Evolutionary conservation across 2,329 filamentous ascomycete genomes (phyloP).

Genomic region (Neopestalotiopsis sp.): DNA sequence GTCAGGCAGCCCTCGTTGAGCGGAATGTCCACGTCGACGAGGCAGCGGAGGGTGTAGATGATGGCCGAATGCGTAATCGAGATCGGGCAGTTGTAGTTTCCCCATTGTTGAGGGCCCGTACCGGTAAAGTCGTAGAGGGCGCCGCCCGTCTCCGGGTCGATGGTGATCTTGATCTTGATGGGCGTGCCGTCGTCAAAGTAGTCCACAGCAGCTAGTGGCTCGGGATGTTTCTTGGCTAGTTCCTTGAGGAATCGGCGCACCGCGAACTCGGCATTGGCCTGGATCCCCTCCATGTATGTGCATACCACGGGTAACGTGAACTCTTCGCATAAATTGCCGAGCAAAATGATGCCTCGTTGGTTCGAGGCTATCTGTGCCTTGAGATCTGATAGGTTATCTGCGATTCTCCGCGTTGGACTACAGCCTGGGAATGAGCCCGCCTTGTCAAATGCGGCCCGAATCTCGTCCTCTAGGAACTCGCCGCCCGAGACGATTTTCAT

Average conservation of each 20-base stretch:
- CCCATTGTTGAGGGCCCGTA: constrained; percentile 58
- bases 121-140: constrained; percentile 60
- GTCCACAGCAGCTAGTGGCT: constrained; percentile 69
- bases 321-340: constrained; percentile 38
- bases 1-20: constrained; percentile 74
- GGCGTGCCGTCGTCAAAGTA: constrained; percentile 70
- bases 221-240: constrained; percentile 51
- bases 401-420: constrained; percentile 40
- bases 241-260: constrained; percentile 37
- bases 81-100: constrained; percentile 35
- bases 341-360: constrained; percentile 40
- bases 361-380: constrained; percentile 50
- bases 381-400: constrained; percentile 49
- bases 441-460: constrained; percentile 35
- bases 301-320: constrained; percentile 38
- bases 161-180: constrained; percentile 41
- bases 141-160: constrained; percentile 71
- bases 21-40: constrained; percentile 75
- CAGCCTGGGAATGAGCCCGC: constrained; percentile 41
- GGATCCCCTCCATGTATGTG: constrained; percentile 46
- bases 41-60: constrained; percentile 52
- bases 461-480: constrained; percentile 39
- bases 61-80: constrained; percentile 35
- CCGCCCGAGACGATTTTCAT: constrained; percentile 43
- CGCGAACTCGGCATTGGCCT: constrained; percentile 43